Evolutionary conservation across 2,329 filamentous ascomycete genomes (phyloP).

Genomic region (Diplodia corticola): DNA sequence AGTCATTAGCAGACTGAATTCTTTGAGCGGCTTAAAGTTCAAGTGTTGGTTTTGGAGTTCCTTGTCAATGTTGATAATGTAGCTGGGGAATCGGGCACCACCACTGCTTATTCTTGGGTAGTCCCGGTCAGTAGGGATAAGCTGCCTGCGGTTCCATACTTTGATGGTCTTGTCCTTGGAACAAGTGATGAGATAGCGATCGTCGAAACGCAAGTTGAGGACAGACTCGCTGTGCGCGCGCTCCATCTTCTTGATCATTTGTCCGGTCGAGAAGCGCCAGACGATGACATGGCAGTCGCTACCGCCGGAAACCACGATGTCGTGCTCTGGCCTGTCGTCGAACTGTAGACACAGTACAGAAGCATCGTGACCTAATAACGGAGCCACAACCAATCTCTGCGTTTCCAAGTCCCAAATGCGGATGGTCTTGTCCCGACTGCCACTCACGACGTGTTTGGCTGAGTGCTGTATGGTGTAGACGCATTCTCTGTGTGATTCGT

Average conservation of each 20-base stretch:
- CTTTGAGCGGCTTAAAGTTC: slow-evolving; percentile 57
- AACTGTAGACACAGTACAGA: slow-evolving; percentile 96
- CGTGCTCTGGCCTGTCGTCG: slow-evolving; percentile 81
- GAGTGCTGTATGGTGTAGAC: slow-evolving; percentile 94
- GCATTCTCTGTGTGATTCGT: slow-evolving; percentile 87
- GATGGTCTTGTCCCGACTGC: slow-evolving; percentile 84
- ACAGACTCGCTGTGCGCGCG: slow-evolving; percentile 87
- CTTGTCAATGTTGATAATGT: slow-evolving; percentile 55
- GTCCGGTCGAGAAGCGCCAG: slow-evolving; percentile 90
- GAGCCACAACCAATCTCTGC: slow-evolving; percentile 71
- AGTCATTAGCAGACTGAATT: slow-evolving; percentile 76
- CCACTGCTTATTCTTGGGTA: slow-evolving; percentile 40
- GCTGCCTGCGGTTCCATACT: slow-evolving; percentile 76
- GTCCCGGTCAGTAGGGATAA: slow-evolving; percentile 42
- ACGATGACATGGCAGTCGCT: slow-evolving; percentile 89
- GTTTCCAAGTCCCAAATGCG: slow-evolving; percentile 89
- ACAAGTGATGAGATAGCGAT: slow-evolving; percentile 88
- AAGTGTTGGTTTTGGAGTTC: slow-evolving; percentile 39
- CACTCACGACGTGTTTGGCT: slow-evolving; percentile 83
- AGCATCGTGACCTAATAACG: slow-evolving; percentile 73
- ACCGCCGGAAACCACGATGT: slow-evolving; percentile 92
- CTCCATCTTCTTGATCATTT: slow-evolving; percentile 72
- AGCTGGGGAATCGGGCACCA: slow-evolving; percentile 51
- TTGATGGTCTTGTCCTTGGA: slow-evolving; percentile 98
- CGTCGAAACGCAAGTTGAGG: slow-evolving; percentile 88